These are phyloP conservation scores for Flagelloscypha sp. DNA, from an alignment of 768 basidiomycete genomes.

Conservation along the genomic window DNA sequence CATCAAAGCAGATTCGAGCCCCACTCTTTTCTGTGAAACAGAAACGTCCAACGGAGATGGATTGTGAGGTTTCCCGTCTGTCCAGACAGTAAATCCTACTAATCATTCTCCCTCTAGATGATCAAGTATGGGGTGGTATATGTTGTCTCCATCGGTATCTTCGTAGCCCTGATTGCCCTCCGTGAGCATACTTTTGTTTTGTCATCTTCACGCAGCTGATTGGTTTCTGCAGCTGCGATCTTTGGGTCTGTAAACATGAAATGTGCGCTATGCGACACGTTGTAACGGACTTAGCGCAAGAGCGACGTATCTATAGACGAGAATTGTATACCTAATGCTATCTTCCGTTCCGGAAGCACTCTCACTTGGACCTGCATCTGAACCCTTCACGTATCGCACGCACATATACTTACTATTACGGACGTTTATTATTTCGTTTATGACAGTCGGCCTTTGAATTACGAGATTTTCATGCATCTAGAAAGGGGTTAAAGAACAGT, in stretches of 20 bases:
- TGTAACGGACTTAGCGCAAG: slow-evolving; percentile 52
- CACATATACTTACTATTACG: too few species aligned
- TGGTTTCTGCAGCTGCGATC: slow-evolving; percentile 37
- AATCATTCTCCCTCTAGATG: slow-evolving; percentile 37
- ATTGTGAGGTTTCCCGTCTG: slow-evolving; percentile 46
- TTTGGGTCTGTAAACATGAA: slow-evolving; percentile 55
- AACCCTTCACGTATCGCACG: too few species aligned
- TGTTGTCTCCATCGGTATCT: slow-evolving; percentile 54
- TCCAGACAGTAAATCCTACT: slow-evolving; percentile 5
- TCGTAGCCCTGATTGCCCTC: slow-evolving; percentile 68
- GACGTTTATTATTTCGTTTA: too few species aligned
- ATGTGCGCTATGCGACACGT: slow-evolving; percentile 60
- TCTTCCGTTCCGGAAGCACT: too few species aligned
- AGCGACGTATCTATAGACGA: too few species aligned
- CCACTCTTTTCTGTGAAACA: slow-evolving; percentile 88
- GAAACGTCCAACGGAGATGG: slow-evolving; percentile 80
- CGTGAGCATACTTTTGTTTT: slow-evolving; percentile 43
- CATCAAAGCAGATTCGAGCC: slow-evolving; percentile 89
- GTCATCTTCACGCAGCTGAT: slow-evolving; percentile 7
- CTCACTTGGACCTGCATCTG: too few species aligned
- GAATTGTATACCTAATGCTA: too few species aligned
- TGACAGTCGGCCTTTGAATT: too few species aligned
- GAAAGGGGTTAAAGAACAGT: too few species aligned
- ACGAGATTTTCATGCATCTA: too few species aligned
- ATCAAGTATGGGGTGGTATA: slow-evolving; percentile 81